Evolutionary conservation across 2,329 filamentous ascomycete species (phyloP).

Genomic region (Alternaria solani): DNA sequence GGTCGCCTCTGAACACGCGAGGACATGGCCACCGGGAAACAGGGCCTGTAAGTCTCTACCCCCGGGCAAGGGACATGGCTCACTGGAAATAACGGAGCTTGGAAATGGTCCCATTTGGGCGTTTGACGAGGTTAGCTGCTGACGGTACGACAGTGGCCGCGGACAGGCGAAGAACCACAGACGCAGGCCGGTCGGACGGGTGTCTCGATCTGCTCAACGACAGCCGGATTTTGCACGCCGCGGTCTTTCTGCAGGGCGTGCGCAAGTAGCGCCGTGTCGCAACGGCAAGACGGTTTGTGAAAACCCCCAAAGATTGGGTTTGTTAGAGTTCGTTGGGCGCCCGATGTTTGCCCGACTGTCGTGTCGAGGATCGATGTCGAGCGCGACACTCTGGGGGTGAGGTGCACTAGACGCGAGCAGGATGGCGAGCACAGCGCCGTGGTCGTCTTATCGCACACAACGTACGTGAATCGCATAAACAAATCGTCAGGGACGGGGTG

Average conservation of each 20-base stretch:
- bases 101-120: background rate
- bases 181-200: slow-evolving; percentile 13
- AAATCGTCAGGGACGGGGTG: slow-evolving; percentile 13
- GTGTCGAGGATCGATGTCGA: slow-evolving; percentile 1
- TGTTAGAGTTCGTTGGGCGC: slow-evolving; percentile 8
- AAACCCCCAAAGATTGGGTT: slow-evolving; percentile 5
- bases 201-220: slow-evolving; percentile 11
- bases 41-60: background rate
- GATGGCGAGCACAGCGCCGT: background rate
- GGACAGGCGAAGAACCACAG: slow-evolving; percentile 7
- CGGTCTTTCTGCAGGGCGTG: slow-evolving; percentile 10
- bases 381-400: background rate
- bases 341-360: slow-evolving; percentile 3
- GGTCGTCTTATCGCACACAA: slow-evolving; percentile 14
- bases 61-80: background rate
- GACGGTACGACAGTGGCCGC: slow-evolving; percentile 12
- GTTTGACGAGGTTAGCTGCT: slow-evolving; percentile 6
- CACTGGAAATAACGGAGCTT: slow-evolving; percentile 1
- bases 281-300: background rate
- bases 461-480: slow-evolving; percentile 17
- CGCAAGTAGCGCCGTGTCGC: slow-evolving; percentile 13
- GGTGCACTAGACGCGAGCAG: background rate
- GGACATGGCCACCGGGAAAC: background rate
- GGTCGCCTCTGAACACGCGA: background rate
- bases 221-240: slow-evolving; percentile 9